phyloP scores from a whole-genome alignment of 805 yeast genomes.

The Saccharomycopsis fermentans region DNA sequence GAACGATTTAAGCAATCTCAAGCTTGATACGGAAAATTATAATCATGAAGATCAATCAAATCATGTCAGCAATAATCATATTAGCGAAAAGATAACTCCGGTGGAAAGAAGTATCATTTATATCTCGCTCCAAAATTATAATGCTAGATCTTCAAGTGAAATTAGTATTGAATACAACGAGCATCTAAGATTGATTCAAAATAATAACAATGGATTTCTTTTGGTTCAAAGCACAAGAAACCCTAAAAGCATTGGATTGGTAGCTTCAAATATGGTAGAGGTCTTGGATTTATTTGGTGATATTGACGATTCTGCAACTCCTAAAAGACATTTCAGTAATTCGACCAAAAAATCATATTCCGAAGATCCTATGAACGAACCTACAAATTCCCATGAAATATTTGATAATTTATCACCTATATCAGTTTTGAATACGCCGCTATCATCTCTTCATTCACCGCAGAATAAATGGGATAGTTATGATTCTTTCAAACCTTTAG shows the following conservation, averaged over 20 bases:
- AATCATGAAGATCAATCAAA: background rate
- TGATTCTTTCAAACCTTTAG: slow-evolving; percentile 18
- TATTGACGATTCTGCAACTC: slow-evolving; percentile 33
- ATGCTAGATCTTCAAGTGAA: slow-evolving; percentile 35
- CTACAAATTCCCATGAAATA: background rate
- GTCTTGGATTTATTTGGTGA: slow-evolving; percentile 19
- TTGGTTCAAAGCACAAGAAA: slow-evolving; percentile 39
- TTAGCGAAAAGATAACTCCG: background rate
- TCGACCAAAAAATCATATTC: slow-evolving; percentile 13
- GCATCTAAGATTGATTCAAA: slow-evolving; percentile 38
- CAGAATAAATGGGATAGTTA: background rate
- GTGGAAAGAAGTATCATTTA: slow-evolving; percentile 24
- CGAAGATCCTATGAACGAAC: background rate
- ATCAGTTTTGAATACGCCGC: background rate
- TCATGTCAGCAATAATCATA: background rate
- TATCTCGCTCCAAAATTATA: slow-evolving; percentile 37
- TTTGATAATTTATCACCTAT: background rate
- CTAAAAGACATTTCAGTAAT: slow-evolving; percentile 36
- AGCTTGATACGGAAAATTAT: background rate
- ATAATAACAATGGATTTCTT: slow-evolving; percentile 44
- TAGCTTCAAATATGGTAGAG: slow-evolving; percentile 10
- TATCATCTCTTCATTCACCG: background rate
- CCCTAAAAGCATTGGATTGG: slow-evolving; percentile 6
- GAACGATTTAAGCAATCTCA: background rate
- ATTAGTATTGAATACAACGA: slow-evolving; percentile 40